Evolutionary conservation across 2,329 filamentous ascomycete genomes (phyloP).

Genomic region (Didymella pomorum): DNA sequence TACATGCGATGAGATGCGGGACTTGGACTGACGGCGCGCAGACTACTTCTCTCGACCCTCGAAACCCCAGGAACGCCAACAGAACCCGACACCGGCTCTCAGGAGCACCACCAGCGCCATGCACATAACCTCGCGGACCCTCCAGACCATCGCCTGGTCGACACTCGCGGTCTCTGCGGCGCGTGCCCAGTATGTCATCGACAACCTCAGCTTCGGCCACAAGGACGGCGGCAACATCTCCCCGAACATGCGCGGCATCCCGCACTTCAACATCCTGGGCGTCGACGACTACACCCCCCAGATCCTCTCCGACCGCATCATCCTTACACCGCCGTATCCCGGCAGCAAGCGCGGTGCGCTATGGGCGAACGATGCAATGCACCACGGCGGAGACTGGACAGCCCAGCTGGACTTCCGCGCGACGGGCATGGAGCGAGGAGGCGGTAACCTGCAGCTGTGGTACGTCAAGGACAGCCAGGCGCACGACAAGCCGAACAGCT

Average conservation of each 20-base stretch:
- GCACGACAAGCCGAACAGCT: conserved; percentile 73
- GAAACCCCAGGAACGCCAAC: too few relatives aligned
- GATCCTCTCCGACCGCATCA: conserved; percentile 84
- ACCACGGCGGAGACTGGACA: conserved; percentile 75
- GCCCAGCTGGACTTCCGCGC: conserved; percentile 88
- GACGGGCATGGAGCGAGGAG: conserved; percentile 82
- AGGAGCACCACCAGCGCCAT: conserved; percentile 34
- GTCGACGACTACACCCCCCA: conserved; percentile 65
- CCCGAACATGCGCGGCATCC: conserved; percentile 63
- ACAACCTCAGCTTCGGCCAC: conserved; percentile 80
- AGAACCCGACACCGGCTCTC: neutral
- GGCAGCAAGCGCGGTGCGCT: conserved; percentile 84
- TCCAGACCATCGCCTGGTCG: conserved; percentile 54
- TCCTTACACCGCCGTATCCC: conserved; percentile 87
- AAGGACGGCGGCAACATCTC: conserved; percentile 70
- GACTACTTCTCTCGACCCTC: too few relatives aligned
- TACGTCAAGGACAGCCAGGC: conserved; percentile 74
- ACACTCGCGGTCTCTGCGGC: conserved; percentile 59
- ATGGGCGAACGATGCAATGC: conserved; percentile 72
- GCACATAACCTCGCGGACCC: conserved; percentile 46
- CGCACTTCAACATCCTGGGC: conserved; percentile 62
- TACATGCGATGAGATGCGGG: too few relatives aligned
- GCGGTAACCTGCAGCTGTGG: conserved; percentile 94
- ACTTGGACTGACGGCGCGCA: too few relatives aligned
- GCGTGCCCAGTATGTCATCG: conserved; percentile 72